phyloP scores from a whole-genome alignment of 2,329 filamentous ascomycete genomes.

The Orbilia brochopaga region DNA sequence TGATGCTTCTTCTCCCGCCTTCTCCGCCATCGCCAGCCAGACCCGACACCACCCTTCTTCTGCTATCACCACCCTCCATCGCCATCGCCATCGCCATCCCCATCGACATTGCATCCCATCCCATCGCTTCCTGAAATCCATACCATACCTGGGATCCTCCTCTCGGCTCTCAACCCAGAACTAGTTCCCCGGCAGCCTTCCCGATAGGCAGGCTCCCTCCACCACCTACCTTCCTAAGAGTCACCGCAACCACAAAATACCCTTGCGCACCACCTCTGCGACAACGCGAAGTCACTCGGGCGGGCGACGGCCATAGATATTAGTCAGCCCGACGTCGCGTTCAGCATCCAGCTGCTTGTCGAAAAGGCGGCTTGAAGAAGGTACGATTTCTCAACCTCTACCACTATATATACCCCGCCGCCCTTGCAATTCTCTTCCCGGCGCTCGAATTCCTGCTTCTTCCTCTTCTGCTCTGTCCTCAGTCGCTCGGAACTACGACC shows the following conservation, averaged over 20 bases:
- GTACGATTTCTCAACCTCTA: conserved; percentile 15
- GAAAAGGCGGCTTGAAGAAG: conserved; percentile 1
- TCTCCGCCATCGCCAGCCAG: conserved; percentile 2
- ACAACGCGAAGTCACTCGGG: conserved; percentile 47
- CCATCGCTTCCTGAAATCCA: neutral
- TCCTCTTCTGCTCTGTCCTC: conserved; percentile 5
- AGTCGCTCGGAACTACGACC: conserved; percentile 19
- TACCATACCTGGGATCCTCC: no score
- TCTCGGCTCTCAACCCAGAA: neutral
- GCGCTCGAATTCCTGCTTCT: conserved; percentile 24
- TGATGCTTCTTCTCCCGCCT: neutral
- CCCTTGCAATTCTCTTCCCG: conserved; percentile 48
- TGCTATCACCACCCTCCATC: neutral
- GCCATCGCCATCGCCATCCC: conserved; percentile 3
- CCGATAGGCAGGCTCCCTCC: no score
- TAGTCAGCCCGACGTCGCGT: neutral
- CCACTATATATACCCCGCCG: conserved; percentile 45
- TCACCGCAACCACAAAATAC: conserved; percentile 17
- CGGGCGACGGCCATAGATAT: conserved; percentile 8
- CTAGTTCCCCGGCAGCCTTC: neutral
- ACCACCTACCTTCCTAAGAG: conserved; percentile 2
- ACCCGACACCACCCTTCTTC: neutral
- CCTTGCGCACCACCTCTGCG: conserved; percentile 10
- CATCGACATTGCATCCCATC: neutral
- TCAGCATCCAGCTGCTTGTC: neutral